Conservation (phyloP, 2,329 filamentous ascomycete genomes). For the Alternaria triticimaculans region DNA sequence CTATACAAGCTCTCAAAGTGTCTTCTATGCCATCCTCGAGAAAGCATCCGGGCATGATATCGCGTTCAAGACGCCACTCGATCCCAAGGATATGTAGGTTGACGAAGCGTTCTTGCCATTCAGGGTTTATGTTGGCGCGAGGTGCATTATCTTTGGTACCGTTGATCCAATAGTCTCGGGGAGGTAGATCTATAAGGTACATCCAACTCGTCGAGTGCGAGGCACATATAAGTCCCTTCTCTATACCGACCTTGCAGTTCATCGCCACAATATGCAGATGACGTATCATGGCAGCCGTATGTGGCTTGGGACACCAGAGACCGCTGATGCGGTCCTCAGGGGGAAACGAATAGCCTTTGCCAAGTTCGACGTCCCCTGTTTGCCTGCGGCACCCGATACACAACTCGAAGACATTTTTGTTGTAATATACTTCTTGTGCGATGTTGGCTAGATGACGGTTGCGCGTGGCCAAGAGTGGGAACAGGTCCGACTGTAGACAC, state of each 20-base stretch:
- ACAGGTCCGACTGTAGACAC: neutral
- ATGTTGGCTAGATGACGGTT: neutral
- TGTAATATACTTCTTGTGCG: neutral
- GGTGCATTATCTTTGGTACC: neutral
- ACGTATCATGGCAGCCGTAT: neutral
- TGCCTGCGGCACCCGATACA: neutral
- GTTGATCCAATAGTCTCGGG: neutral
- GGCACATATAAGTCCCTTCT: neutral
- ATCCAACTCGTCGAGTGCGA: neutral
- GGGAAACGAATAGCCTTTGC: neutral
- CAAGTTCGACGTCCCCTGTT: neutral
- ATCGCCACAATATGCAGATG: neutral
- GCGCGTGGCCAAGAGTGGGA: neutral
- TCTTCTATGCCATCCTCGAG: neutral
- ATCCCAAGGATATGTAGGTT: neutral
- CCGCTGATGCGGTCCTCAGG: neutral
- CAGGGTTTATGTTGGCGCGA: neutral
- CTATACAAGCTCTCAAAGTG: neutral
- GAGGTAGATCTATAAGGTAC: neutral
- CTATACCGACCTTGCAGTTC: neutral
- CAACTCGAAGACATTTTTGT: neutral
- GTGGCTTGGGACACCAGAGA: neutral
- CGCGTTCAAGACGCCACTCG: neutral
- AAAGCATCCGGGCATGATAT: neutral
- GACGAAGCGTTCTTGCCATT: neutral